Conservation (phyloP, 2,329 filamentous ascomycete species). For the Neonectria magnoliae region DNA sequence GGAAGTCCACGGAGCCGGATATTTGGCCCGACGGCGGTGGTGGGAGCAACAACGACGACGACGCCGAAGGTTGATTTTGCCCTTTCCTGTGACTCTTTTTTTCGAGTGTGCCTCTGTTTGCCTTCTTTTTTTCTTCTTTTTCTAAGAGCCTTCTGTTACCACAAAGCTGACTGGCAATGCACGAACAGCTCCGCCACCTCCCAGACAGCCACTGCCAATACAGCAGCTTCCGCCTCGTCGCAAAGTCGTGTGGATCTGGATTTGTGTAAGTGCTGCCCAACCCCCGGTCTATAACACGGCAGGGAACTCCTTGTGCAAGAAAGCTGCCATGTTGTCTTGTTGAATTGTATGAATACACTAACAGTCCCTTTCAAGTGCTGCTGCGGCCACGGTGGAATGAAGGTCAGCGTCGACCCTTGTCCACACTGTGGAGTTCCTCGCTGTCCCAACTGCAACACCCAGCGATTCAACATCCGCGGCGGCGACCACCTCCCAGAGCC, state of each 20-base stretch:
- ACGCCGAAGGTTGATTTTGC: not conserved
- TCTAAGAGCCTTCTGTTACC: no score
- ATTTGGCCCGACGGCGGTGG: not conserved
- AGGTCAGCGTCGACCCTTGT: conserved; percentile 30
- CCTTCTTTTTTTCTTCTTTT: not conserved
- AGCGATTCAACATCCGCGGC: conserved; percentile 16
- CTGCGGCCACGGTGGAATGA: conserved; percentile 34
- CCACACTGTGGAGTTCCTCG: conserved; percentile 25
- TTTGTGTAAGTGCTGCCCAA: conserved; percentile 11
- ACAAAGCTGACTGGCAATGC: not conserved
- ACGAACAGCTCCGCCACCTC: not conserved
- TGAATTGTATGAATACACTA: conserved; percentile 12
- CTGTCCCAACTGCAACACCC: conserved; percentile 31
- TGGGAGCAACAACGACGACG: not conserved
- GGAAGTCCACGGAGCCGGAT: not conserved
- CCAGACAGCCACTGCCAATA: not conserved
- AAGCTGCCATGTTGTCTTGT: no score
- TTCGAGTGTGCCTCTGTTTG: not conserved
- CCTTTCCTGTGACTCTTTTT: not conserved
- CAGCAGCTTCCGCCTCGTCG: conserved; percentile 5
- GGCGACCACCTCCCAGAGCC: not conserved
- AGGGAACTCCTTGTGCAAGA: not conserved
- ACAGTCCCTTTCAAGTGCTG: conserved; percentile 20
- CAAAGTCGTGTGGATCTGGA: conserved; percentile 15
- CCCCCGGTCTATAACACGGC: not conserved